These are phyloP conservation scores for Aspergillus latus DNA, from an alignment of 2,329 filamentous ascomycete genomes.

Conservation along the genomic window DNA sequence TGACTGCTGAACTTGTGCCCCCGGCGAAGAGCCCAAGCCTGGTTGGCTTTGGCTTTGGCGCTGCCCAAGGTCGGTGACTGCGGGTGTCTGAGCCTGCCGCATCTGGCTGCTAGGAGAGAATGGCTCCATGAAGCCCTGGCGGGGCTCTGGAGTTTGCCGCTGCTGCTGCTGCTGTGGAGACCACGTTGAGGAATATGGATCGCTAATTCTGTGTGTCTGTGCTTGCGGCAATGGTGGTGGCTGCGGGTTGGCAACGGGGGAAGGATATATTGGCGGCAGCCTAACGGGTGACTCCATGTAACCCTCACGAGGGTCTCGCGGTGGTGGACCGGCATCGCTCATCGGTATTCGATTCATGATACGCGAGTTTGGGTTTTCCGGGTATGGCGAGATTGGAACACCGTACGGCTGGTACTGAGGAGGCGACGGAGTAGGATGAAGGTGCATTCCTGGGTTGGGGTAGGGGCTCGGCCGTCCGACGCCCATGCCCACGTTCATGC, in stretches of 20 bases:
- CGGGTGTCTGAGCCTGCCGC: constrained; percentile 27
- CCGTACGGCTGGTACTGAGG: constrained; percentile 33
- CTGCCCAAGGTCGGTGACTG: constrained; percentile 17
- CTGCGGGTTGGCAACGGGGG: constrained; percentile 26
- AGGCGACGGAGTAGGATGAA: constrained; percentile 34
- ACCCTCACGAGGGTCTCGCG: constrained; percentile 28
- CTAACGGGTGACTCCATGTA: constrained; percentile 36
- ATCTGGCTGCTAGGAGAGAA: constrained; percentile 28
- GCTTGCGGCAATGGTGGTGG: constrained; percentile 7
- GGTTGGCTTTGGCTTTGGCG: constrained; percentile 15
- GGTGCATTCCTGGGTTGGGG: constrained; percentile 28
- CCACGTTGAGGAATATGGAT: neutral
- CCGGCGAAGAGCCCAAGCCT: constrained; percentile 21
- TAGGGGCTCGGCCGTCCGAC: constrained; percentile 32
- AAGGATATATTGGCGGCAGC: constrained; percentile 40
- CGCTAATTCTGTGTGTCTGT: neutral
- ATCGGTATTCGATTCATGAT: constrained; percentile 27
- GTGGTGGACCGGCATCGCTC: constrained; percentile 22
- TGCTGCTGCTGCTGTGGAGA: constrained; percentile 7
- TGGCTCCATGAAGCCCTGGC: constrained; percentile 27
- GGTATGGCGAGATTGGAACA: constrained; percentile 29
- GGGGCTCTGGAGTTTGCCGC: constrained; percentile 9
- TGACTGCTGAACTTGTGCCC: constrained; percentile 20
- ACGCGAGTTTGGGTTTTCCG: constrained; percentile 24
- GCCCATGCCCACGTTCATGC: neutral